Percentiles rank a stretch among this genome's conserved stretches.
Conservation (phyloP, 2,329 filamentous ascomycete species). For the Aspergillus pseudoterreus region DNA sequence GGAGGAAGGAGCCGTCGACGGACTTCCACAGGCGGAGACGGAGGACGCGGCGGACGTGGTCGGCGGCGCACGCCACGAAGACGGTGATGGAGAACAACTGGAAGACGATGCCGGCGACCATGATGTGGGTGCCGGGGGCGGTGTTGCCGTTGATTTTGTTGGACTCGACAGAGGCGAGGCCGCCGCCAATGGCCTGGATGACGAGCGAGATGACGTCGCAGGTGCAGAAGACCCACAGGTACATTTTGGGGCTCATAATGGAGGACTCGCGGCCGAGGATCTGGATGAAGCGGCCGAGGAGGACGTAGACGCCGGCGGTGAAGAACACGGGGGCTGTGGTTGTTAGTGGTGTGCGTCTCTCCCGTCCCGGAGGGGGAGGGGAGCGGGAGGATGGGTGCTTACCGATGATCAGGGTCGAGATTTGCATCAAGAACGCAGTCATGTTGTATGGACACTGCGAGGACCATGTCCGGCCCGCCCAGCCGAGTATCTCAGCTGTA, state of each 20-base stretch:
- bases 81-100: constrained; percentile 55
- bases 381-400: constrained; percentile 1
- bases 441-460: constrained; percentile 48
- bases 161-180: constrained; percentile 44
- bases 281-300: constrained; percentile 47
- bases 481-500: constrained; percentile 45
- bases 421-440: constrained; percentile 50
- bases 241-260: constrained; percentile 40
- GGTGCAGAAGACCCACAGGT: constrained; percentile 51
- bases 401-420: constrained; percentile 41
- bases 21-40: constrained; percentile 21
- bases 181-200: constrained; percentile 56
- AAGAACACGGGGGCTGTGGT: constrained; percentile 46
- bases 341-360: not conserved
- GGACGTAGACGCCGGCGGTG: constrained; percentile 50
- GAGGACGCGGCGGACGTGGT: constrained; percentile 43
- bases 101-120: constrained; percentile 55
- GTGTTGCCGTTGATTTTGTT: constrained; percentile 45
- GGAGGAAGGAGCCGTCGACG: constrained; percentile 24
- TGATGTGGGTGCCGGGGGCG: constrained; percentile 46
- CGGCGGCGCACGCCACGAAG: constrained; percentile 48
- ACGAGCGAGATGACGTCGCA: constrained; percentile 53
- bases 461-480: constrained; percentile 49
- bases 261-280: constrained; percentile 44
- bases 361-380: no score